Base-by-base conservation (phyloP, 2,329 filamentous ascomycete species). In the Phialemoniopsis sp. region DNA sequence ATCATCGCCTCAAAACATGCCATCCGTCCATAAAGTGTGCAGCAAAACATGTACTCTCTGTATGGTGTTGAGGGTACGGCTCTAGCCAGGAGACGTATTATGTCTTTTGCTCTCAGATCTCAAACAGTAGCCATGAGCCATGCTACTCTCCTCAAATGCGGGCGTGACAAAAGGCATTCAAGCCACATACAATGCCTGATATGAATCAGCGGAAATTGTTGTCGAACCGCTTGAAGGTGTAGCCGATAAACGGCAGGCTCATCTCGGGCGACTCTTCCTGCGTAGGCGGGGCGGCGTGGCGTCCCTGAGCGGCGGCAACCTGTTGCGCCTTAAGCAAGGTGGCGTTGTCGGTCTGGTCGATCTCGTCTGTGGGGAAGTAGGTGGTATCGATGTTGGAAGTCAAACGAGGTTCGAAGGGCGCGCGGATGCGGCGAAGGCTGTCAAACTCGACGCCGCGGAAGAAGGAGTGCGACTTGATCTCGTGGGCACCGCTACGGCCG, bases 301-400 rank as follows among this genome's bases (percentile, higher is more conserved):
- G 74, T 37, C 80, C 80, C 54, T 82, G 76, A 44, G 85, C 82
- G 47, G 85, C 40, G n/a, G 37, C 36, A 2, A 45, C 77, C 36
- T 87, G 88, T 63, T 94, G 87, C 15, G 87, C 87, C 60, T 89
- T 87, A 55, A 95, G 78, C 49, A 87, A 77, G 17, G 89, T 93
- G 40, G 87, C 89, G 48, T 89, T 95, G 62, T 96, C 90, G 40
- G 89, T 91, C 70, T 97, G 91, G 54, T 95, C 89, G 58, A 98
- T 96, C 65, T 98, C 93, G 58, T 98, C 93, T 38, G 89, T 96
- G 9, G 93, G 93, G 81, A 98, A 98, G 73, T 98, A 97, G 34
- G 90, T 91, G 15, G 93, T 95, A 60, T 98, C 93, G 54, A 95
- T 86, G 62, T 93, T 93, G 46, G 89, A 95, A 44, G 87, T 86